A percentile compares a stretch with the other conserved stretches of the same genome.
phyloP scores from a whole-genome alignment of 2,329 filamentous ascomycete species.

The Chaetomiaceae sp. region DNA sequence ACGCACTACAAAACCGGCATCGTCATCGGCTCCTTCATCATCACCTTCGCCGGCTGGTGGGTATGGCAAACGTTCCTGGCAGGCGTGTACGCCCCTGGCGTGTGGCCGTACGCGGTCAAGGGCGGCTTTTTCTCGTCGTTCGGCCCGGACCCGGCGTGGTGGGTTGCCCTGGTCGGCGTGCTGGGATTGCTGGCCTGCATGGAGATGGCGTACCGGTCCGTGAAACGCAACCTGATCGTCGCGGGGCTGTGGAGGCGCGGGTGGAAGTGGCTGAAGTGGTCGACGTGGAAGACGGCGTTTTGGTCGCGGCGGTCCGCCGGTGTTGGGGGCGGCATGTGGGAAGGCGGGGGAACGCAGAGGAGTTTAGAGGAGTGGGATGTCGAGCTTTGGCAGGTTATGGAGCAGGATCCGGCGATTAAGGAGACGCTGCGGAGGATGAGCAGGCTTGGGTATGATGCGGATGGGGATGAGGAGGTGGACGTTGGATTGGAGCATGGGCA shows the following conservation, averaged over 20 bases:
- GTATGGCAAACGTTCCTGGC: constrained; percentile 71
- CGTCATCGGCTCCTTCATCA: constrained; percentile 52
- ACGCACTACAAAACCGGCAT: constrained; percentile 69
- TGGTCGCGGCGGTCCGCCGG: constrained; percentile 14
- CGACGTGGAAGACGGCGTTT: constrained; percentile 17
- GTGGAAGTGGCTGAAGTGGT: constrained; percentile 22
- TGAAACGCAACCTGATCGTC: constrained; percentile 43
- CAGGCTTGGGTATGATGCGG: constrained; percentile 22
- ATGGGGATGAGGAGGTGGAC: neutral
- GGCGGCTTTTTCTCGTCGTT: constrained; percentile 61
- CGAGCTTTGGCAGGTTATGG: constrained; percentile 55
- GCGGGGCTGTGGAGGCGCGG: constrained; percentile 41
- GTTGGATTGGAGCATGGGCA: neutral
- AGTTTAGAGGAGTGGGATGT: constrained; percentile 47
- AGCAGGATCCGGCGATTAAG: constrained; percentile 44
- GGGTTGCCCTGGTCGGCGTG: constrained; percentile 63
- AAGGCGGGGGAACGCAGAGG: constrained; percentile 22
- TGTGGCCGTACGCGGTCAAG: constrained; percentile 61
- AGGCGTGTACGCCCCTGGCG: constrained; percentile 49
- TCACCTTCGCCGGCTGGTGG: constrained; percentile 63
- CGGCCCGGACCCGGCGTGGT: constrained; percentile 68
- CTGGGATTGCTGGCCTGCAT: constrained; percentile 56
- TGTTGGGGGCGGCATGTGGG: constrained; percentile 4
- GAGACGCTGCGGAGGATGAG: constrained; percentile 40
- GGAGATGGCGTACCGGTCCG: constrained; percentile 56